Evolutionary conservation across 176 grass and related monocot genomes (phyloP), one percentile per base, ranked within the genome.

Genomic region (Hsuehochloa calcarea): DNA sequence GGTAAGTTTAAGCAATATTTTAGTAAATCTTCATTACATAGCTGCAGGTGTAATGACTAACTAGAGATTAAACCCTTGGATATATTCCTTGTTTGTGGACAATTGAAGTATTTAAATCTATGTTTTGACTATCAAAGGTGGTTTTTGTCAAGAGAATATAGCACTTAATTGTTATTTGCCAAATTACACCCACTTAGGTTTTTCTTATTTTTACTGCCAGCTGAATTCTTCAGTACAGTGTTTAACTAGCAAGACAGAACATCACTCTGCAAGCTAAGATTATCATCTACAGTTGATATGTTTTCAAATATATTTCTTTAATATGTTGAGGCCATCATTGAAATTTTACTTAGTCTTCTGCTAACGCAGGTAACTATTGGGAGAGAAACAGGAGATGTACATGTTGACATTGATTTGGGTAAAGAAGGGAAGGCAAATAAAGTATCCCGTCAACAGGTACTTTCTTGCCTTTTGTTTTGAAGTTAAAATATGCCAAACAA

Each of bases 1-100:
- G 91, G 94, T 97, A 91, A 61, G 20, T 13, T 66, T 40, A 81
- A 69, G 23, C 75, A 84, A 72, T 78, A 22, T 15, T 72, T 68
- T 61, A 17, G 9, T 40, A 1, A 65, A 77, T 58, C 10, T 68
- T 68, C 6, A 65, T 39, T 61, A 38, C 65, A 55, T 72, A 72
- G 52, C 10, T 26, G 50, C 67, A 71, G 19, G 60, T 60, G 9
- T 65, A 82, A 41, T 82, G 49, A 15, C n/a, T 81, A 69, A 81
- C 10, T 27, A 27, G 29, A 55, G 20, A 76, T 66, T 43, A 54
- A 68, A 69, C 29, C 56, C 6, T 46, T 27, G 10, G 22, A 19
- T 63, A 20, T 75, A 70, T 82, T 83, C 74, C 65, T 78, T 74
- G n/a, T n/a, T n/a, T n/a, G n/a, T n/a, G n/a, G n/a, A n/a, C n/a